phyloP scores from a whole-genome alignment of 768 basidiomycete genomes.

The Coprinopsis strossmayeri region DNA sequence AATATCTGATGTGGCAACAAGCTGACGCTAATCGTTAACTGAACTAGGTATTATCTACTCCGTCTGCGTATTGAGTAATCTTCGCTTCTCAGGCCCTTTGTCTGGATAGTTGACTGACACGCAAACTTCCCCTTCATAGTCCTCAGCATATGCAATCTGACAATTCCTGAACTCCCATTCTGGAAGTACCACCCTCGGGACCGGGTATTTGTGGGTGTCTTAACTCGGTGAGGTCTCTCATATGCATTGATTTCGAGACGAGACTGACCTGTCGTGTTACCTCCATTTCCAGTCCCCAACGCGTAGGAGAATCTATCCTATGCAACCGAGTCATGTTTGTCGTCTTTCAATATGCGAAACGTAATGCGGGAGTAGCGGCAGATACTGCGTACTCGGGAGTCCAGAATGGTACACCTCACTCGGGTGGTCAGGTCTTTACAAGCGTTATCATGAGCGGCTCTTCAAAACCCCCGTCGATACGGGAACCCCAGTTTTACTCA shows the following conservation, averaged over 20 bases:
- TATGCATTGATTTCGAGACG: background rate
- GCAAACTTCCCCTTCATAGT: too few relatives aligned
- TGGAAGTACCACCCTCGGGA: too few relatives aligned
- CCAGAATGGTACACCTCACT: too few relatives aligned
- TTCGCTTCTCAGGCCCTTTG: too few relatives aligned
- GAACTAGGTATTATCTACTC: background rate
- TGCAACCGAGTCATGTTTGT: constrained; percentile 6
- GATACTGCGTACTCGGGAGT: too few relatives aligned
- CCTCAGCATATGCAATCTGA: background rate
- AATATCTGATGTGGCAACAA: background rate
- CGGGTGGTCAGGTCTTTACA: too few relatives aligned
- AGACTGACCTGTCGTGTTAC: background rate
- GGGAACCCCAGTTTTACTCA: too few relatives aligned
- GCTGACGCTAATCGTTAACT: background rate
- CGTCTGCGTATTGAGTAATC: background rate
- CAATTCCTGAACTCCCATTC: background rate
- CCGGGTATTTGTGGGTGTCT: background rate
- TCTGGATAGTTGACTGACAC: too few relatives aligned
- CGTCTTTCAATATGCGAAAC: background rate
- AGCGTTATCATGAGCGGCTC: too few relatives aligned
- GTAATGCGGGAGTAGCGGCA: too few relatives aligned
- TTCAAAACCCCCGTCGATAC: too few relatives aligned
- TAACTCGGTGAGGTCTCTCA: background rate
- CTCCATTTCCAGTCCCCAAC: background rate
- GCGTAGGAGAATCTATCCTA: background rate